A percentile compares a stretch with the other conserved stretches of the same genome.
Evolutionary conservation across 78 protist genomes (phyloP).

Genomic region (Dictyostelium purpureum): DNA sequence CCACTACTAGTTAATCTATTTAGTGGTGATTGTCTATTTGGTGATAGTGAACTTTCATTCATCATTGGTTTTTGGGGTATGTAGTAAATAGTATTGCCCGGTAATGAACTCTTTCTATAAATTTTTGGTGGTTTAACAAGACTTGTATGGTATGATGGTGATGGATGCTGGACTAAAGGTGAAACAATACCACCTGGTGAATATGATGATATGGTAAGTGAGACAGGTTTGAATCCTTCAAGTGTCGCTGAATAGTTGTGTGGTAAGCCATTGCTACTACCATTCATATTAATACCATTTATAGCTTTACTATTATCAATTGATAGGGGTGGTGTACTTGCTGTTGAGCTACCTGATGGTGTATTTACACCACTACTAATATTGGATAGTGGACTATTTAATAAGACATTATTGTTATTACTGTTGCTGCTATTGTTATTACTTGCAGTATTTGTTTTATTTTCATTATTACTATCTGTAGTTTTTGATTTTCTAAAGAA

Average conservation of each 20-base stretch:
- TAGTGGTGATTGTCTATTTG: background rate
- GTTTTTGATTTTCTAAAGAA: conserved; percentile 6
- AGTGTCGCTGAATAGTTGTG: background rate
- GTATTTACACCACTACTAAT: too few species aligned
- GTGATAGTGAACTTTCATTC: background rate
- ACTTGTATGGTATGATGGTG: conserved; percentile 20
- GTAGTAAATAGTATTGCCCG: background rate
- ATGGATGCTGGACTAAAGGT: conserved; percentile 9
- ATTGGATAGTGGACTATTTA: background rate
- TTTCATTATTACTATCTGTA: background rate
- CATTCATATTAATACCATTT: background rate
- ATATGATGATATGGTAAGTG: conserved; percentile 7
- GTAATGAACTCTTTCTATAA: background rate
- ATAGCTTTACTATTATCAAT: background rate
- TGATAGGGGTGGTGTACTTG: background rate
- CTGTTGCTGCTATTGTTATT: background rate
- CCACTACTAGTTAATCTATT: background rate
- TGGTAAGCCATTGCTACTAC: background rate
- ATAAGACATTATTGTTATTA: background rate
- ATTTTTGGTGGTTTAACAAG: background rate
- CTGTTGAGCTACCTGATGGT: background rate
- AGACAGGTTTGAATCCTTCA: background rate
- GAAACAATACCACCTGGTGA: conserved; percentile 15
- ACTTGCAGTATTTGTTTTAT: background rate
- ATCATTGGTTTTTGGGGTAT: background rate